Evolutionary conservation across 2,329 filamentous ascomycete genomes (phyloP), one percentile per base, ranked within the genome.

Genomic region (Geosmithia putterillii): DNA sequence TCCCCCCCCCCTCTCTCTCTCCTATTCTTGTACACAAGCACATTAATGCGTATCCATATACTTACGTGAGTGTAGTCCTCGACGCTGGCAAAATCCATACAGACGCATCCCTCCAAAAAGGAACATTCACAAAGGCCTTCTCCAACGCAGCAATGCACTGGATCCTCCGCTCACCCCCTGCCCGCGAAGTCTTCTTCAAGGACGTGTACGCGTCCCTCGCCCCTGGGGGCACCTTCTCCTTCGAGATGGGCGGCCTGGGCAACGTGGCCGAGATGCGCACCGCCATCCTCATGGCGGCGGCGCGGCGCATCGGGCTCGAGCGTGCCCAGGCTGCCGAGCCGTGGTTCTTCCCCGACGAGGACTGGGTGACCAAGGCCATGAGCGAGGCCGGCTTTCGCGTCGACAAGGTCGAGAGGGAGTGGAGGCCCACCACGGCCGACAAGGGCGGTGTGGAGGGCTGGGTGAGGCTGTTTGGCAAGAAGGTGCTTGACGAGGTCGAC

Each of bases 191-290:
- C 22, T 74, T 81, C 57, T 79, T 85, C 52, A 50, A 52, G 7
- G 71, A 66, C 35, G 66, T 78, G 3, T 60, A 70, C 47, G 59
- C 59, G 8, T 63, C 71, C 1, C 66, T 86, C 2, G 66, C 63
- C 28, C 70, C 73, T 0, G 70, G 69, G 10, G 81, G 78, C 2
- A 52, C 51, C 0, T 79, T 86, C 46, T 70, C 73, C 9, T 83
- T 86, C 51, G 82, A 86, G 58, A 81, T 81, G 76, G 81, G 83
- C 42, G 81, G 81, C 0, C 69, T 79, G 41, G 83, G 82, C 18
- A 85, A 86, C 57, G 69, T 83, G 1, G 63, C 67, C 1, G 81
- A 85, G 58, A 71, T 82, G 50, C 69, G 74, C 22, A 65, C 73
- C 1, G 75, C 76, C 2, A 61, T 83, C 7, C 59, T 79, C 4